A percentile compares a stretch with the other conserved stretches of the same genome.
Conservation (phyloP, 257 asterid genomes). For the Perilla frutescens region DNA sequence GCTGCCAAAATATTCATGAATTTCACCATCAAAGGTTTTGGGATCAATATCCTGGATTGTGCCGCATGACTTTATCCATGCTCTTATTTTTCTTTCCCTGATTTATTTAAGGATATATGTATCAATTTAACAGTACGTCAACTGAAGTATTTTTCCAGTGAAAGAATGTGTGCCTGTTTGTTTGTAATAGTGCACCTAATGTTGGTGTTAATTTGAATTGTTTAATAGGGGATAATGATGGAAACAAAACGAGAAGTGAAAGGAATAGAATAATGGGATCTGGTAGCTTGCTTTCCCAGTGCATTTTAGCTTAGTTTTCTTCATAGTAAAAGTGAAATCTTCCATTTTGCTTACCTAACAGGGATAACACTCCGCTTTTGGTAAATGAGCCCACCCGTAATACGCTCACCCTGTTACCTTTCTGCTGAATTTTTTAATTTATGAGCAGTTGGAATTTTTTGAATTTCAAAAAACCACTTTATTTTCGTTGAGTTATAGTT, state of each 20-base stretch:
- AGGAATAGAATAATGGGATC: neutral
- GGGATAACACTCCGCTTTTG: constrained; percentile 1
- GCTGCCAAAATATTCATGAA: neutral
- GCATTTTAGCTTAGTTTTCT: neutral
- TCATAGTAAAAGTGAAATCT: neutral
- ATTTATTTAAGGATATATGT: constrained; percentile 3
- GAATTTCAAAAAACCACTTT: neutral
- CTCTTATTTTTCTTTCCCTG: neutral
- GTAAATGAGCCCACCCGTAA: neutral
- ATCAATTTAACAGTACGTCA: constrained; percentile 6
- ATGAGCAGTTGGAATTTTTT: constrained; percentile 7
- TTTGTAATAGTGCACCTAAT: neutral
- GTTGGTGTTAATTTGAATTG: neutral
- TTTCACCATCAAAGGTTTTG: neutral
- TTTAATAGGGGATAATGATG: constrained; percentile 11
- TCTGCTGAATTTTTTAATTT: neutral
- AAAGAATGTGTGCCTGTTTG: constrained; percentile 13
- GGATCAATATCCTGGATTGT: constrained; percentile 6
- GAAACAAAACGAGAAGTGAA: constrained; percentile 5
- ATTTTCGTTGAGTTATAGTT: constrained; percentile 1
- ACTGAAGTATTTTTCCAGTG: neutral
- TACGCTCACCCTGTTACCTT: neutral
- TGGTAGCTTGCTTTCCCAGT: neutral
- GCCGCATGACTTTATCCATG: neutral
- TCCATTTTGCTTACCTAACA: constrained; percentile 13